Percentiles rank a stretch among this genome's conserved stretches.
Evolutionary conservation across 2,329 filamentous ascomycete species (phyloP).

Genomic region (Pezicula rhizophila): DNA sequence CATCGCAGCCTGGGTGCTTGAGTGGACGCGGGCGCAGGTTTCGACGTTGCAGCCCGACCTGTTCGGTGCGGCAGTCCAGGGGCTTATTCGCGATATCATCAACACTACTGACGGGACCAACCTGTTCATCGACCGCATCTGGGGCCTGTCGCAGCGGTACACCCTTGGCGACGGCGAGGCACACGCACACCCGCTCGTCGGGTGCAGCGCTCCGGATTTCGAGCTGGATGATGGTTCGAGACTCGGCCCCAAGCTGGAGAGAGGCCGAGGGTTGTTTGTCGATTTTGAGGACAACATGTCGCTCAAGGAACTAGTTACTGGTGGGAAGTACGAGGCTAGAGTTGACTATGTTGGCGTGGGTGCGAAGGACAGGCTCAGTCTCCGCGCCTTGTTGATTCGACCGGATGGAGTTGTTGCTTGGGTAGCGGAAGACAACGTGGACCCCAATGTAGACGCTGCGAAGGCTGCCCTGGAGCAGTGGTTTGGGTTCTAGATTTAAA

Average conservation of each 20-base stretch:
- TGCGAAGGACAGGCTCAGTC: neutral
- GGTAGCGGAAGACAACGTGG: neutral
- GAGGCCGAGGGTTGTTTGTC: neutral
- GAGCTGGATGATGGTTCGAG: neutral
- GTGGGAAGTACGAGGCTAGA: neutral
- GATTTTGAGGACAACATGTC: neutral
- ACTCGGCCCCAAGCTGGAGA: neutral
- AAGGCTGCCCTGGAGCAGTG: neutral
- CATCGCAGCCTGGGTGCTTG: constrained; percentile 27
- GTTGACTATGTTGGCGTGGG: neutral
- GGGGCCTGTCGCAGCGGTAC: constrained; percentile 30
- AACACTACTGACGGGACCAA: constrained; percentile 26
- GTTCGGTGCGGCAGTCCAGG: constrained; percentile 22
- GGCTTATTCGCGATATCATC: constrained; percentile 23
- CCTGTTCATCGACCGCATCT: constrained; percentile 27
- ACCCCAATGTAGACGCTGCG: neutral
- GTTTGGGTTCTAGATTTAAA: neutral
- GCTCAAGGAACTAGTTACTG: neutral
- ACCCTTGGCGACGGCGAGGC: constrained; percentile 13
- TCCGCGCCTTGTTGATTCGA: neutral
- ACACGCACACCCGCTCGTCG: constrained; percentile 27
- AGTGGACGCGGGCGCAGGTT: constrained; percentile 34
- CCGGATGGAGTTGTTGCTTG: neutral
- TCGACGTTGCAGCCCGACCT: constrained; percentile 25
- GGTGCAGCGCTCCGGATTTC: constrained; percentile 26